Conservation (phyloP, 176 grass and related monocot species). For the Lolium multiflorum region DNA sequence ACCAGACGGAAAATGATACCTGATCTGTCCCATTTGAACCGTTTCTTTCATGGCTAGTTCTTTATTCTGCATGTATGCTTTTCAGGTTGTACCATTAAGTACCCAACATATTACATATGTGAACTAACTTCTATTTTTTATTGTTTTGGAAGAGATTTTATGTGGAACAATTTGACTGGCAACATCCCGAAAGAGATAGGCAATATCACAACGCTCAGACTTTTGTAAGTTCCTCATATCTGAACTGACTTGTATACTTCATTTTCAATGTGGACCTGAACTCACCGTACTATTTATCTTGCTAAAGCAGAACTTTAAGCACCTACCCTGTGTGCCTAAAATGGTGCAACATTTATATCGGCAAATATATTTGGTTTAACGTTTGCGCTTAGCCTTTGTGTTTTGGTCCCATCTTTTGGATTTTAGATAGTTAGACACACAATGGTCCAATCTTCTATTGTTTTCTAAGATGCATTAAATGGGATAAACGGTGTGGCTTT, state of each 20-base stretch:
- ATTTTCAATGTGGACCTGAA: background rate
- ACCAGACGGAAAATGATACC: background rate
- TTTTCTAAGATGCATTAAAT: background rate
- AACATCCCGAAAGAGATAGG: slow-evolving; percentile 93
- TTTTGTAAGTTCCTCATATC: slow-evolving; percentile 64
- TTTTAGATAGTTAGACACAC: background rate
- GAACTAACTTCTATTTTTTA: slow-evolving; percentile 34
- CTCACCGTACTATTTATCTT: background rate
- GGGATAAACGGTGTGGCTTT: background rate
- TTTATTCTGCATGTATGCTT: background rate
- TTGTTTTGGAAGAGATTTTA: slow-evolving; percentile 74
- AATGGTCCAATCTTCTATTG: background rate
- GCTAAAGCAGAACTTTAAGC: slow-evolving; percentile 24
- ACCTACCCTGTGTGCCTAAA: background rate
- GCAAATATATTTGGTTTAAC: background rate
- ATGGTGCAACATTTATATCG: background rate
- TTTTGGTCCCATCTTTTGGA: background rate
- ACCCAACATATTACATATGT: background rate
- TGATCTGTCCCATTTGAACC: slow-evolving; percentile 2
- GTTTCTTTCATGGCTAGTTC: slow-evolving; percentile 19
- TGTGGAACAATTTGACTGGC: slow-evolving; percentile 97
- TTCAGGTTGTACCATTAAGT: background rate
- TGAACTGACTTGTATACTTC: slow-evolving; percentile 24
- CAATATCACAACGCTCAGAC: slow-evolving; percentile 66
- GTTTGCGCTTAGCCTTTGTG: background rate